Conservation (phyloP, 768 basidiomycete species). For the Porpolomopsis calyptriformis region DNA sequence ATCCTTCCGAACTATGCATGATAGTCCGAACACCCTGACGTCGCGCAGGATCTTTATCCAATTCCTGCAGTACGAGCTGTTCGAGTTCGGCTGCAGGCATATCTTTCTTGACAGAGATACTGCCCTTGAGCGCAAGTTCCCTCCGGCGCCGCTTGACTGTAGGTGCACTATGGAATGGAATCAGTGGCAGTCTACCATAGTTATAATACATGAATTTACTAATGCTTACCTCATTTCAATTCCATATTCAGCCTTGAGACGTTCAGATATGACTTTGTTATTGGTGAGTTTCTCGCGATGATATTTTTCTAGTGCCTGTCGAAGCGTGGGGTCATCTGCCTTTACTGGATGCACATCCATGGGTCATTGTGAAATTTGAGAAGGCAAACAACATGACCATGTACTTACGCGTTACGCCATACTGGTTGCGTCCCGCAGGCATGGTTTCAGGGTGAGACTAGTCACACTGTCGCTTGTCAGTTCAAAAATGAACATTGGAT, state of each 20-base stretch:
- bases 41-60: conserved; percentile 22
- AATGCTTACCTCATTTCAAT: conserved; percentile 22
- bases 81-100: conserved; percentile 19
- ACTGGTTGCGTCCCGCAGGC: neutral
- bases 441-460: neutral
- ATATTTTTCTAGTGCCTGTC: conserved; percentile 13
- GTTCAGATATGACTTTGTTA: conserved; percentile 15
- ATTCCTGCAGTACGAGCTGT: conserved; percentile 24
- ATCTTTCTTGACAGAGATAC: conserved; percentile 18
- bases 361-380: neutral
- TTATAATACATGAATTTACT: neutral
- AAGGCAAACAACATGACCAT: neutral
- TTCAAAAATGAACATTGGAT: neutral
- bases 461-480: neutral
- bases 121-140: conserved; percentile 20
- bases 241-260: conserved; percentile 17
- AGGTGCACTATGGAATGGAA: conserved; percentile 14
- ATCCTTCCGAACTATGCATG: conserved; percentile 19
- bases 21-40: conserved; percentile 19
- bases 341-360: neutral
- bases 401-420: neutral
- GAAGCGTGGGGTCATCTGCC: neutral
- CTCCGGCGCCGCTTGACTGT: conserved; percentile 20
- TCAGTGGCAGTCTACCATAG: no score
- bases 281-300: conserved; percentile 20